Evolutionary conservation across 345 rosid genomes (phyloP).

Genomic region (Eucalyptus camaldulensis): DNA sequence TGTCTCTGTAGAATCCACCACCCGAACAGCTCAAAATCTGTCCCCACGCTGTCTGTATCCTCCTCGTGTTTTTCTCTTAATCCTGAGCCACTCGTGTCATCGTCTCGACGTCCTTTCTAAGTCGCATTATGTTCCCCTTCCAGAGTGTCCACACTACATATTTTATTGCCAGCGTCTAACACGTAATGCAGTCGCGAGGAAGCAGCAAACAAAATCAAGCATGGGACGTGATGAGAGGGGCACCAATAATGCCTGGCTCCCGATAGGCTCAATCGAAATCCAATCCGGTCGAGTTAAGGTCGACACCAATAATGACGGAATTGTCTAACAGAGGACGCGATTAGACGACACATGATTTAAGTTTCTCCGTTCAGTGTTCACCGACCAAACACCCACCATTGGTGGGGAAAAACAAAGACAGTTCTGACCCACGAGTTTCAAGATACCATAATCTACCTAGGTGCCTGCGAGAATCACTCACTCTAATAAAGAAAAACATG

Average conservation of each 20-base stretch:
- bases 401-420: not conserved
- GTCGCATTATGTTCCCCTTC: not conserved
- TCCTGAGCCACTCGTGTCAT: not conserved
- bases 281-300: not conserved
- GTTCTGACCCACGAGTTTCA: not conserved
- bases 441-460: not conserved
- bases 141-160: not conserved
- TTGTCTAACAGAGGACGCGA: not conserved
- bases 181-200: not conserved
- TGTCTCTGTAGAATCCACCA: not conserved
- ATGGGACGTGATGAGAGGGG: not conserved
- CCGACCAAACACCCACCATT: not conserved
- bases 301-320: not conserved
- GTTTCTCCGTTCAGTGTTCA: not conserved
- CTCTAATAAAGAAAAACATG: not conserved
- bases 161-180: not conserved
- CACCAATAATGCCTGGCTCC: not conserved
- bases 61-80: not conserved
- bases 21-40: not conserved
- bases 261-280: not conserved
- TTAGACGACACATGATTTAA: not conserved
- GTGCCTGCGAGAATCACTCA: not conserved
- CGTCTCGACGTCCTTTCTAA: not conserved
- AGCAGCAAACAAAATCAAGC: not conserved
- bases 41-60: not conserved